Base-by-base conservation (phyloP, 1,284 basidiomycete genomes). In the Xerocomus nothofagi region DNA sequence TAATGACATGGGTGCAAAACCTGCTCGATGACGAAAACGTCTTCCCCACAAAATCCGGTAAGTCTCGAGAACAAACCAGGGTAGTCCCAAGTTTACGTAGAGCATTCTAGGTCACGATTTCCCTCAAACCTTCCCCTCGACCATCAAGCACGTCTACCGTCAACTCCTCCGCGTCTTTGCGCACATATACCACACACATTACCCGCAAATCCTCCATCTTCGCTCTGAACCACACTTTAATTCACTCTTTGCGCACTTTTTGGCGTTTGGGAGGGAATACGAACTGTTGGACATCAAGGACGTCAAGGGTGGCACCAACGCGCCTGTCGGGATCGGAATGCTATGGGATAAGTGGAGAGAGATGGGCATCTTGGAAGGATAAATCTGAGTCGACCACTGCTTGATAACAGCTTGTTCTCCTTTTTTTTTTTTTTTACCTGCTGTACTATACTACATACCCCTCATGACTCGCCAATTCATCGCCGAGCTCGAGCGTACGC, bases 1-100 rank as follows among this genome's bases (percentile, higher is more conserved):
- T 98, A 57, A 95, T 98, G 91, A 95, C 93, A 11, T 98, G 95
- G 95, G 82, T 97, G 6, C 93, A 98, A 65, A 95, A 95, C 62
- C 76, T 97, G 24, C 78, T 98, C 31, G 88, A 94, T 60, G 96
- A 98, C 71, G 94, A 98, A 63, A 81, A 75, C 53, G 86, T 90
- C 24, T 99, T 99, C 74, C 96, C 96, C 2, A 98, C 95, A 8
- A 98, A 97, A 73, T 89, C 92, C 38, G 90, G 93, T 89, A 66
- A 58, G 79, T 69, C 39, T 33, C 3, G 29, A n/a, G n/a, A 15
- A 8, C 20, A n/a, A 3, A 15, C 38, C 4, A 14, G 18, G 5
- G 45, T 23, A 10, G 0, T 17, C 20, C 12, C 17, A 3, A 24
- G 15, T 44, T 49, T 33, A 51, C 33, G 39, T 6, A 12, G 6